Evolutionary conservation across 2,329 filamentous ascomycete species (phyloP), one percentile per base, ranked within the genome.

Genomic region (Pseudogymnoascus sp.): DNA sequence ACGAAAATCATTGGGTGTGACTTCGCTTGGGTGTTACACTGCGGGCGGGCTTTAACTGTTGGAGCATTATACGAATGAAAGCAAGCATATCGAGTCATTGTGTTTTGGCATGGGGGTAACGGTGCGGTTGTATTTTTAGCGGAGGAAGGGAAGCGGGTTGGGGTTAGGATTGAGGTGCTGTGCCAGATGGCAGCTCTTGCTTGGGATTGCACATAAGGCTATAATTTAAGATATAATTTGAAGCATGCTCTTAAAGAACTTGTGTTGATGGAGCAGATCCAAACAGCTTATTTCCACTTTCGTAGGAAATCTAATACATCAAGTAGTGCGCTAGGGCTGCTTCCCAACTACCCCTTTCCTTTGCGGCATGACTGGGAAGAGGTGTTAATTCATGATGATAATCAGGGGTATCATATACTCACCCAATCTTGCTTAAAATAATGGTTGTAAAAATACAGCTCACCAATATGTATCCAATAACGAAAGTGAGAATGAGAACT

Each of bases 201-300:
- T 54, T 54, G 44, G 31, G 44, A 31, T 17, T 29, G 47, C 47
- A 54, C 47, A 35, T 54, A 54, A 9, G 41, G 47, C 47, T 54
- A 54, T 54, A 54, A 54, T 54, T 35, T 3, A 35, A 33, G 21
- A 17, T 54, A 15, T 26, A 33, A 54, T 54, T 54, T 33, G 21
- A 54, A 17, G 47, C n/a, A 21, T 11, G 3, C 9, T 5, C 5
- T 44, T 4, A 17, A 17, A 21, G 21, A 21, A 21, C 21, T 21
- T 21, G 21, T 21, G 21, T 21, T 21, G 21, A 21, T 21, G 21
- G 21, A 21, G 21, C 21, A 21, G 2, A 21, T 44, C 6, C 11
- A 44, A 44, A n/a, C 5, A 3, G 11, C 10, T 26, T 31, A n/a
- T 31, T 54, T 44, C 11, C 40, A 44, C 17, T 13, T 44, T 24